Percentiles rank a stretch among this genome's conserved stretches.
Evolutionary conservation across 2,329 filamentous ascomycete species (phyloP).

Genomic region (Tolypocladium ophioglossoides): DNA sequence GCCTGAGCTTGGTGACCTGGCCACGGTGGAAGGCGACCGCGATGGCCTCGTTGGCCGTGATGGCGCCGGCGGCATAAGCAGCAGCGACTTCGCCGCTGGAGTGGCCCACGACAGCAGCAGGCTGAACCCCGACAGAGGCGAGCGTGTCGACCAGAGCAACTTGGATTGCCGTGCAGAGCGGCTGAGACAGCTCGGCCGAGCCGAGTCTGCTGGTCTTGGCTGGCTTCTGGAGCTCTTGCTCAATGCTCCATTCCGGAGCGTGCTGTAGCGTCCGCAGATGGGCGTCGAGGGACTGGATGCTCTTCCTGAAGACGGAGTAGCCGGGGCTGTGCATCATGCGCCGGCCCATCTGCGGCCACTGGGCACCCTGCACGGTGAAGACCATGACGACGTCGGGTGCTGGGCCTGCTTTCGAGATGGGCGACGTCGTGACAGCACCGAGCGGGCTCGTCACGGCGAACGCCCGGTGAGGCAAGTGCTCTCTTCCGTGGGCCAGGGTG

Average conservation of each 20-base stretch:
- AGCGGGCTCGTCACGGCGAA: neutral
- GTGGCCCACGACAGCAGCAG: neutral
- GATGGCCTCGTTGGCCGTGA: neutral
- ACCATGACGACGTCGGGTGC: neutral
- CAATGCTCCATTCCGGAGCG: neutral
- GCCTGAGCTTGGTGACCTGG: neutral
- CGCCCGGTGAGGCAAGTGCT: neutral
- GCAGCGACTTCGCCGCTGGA: neutral
- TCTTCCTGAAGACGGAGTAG: neutral
- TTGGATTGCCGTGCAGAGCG: neutral
- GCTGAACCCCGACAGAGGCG: neutral
- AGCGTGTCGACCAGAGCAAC: neutral
- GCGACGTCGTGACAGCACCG: neutral
- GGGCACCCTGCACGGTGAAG: neutral
- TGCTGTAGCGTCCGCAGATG: neutral
- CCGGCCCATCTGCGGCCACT: neutral
- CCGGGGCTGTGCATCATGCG: neutral
- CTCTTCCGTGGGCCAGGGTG: neutral
- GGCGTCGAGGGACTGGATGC: neutral
- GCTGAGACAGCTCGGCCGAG: neutral
- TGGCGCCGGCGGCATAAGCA: neutral
- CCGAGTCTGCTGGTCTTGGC: neutral
- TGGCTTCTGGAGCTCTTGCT: neutral
- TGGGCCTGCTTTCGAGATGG: neutral
- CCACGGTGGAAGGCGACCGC: slow-evolving; percentile 11